Base-by-base conservation (phyloP, 2,329 filamentous ascomycete genomes). In the Cordyceps fumosorosea region DNA sequence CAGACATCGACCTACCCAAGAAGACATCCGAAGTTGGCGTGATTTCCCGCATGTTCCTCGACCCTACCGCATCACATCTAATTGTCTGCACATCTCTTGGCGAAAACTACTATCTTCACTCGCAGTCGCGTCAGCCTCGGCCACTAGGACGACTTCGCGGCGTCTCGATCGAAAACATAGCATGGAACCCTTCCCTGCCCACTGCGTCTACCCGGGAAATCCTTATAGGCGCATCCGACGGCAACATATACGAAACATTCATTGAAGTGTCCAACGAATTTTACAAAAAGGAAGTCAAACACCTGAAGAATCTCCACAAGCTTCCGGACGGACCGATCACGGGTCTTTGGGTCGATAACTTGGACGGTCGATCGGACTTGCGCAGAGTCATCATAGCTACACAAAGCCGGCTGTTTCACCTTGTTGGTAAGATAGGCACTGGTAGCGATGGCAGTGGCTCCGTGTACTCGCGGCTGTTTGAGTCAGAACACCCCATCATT, bases 71-170 rank as follows among this genome's bases (percentile, higher is more conserved):
- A 32, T 97, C 92, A 6, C 95, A 99, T 77, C 81, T 99, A 32
- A 85, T 99, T 66, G 87, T 99, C 67, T 92, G 89, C 72, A 99
- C 95, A 3, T 89, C 91, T 5, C 84, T 92, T 47, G 92, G 92
- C 72, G 95, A 99, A 75, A 98, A 96, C 77, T 99, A 93, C 79
- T 99, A 99, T 75, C 89, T 99, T 11, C 95, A 99, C 74, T 93
- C 92, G 12, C 93, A 98, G 73, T 95, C 93, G 40, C 89, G 91
- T 67, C 89, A 93, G 66, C 92, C 93, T 2, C 91, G 95, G 66
- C 84, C 88, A 8, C 80, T 99, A 42, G 87, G 89, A 16, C 85
- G 91, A 62, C 77, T 99, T 59, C 93, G 93, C 68, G 91, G 91
- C 32, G 91, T 97, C 16, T 81, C 86, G 10, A 91, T 99, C 63